Evolutionary conservation across 441 rosid genomes (phyloP), one percentile per base, ranked within the genome.

Genomic region (Adansonia grandidieri): DNA sequence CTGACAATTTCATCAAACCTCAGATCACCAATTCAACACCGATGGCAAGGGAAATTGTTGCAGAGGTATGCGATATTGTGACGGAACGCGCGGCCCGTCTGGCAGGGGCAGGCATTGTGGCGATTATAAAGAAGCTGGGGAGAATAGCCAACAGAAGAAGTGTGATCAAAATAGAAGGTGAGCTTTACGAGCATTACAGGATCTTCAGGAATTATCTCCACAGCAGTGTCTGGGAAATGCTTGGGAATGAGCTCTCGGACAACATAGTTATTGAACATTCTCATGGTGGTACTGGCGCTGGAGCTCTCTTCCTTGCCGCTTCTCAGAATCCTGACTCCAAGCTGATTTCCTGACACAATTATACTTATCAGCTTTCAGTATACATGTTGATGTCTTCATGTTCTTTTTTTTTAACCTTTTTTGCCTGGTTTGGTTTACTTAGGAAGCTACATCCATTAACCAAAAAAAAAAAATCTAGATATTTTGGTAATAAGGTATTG

Each of bases 11-110:
- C n/a, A 47, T 53, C 70, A 37, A 71, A 67, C 75, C 53, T 47
- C 71, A 93, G 94, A 85, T 93, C 32, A 74, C 81, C 28, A 74
- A 80, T 62, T 80, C 92, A 7, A 86, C 84, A 42, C 73, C 77
- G 63, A 83, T 60, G 81, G 86, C 74, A 8, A 87, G 91, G 72
- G 89, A 89, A 85, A 80, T 85, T 2, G 92, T 89, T 9, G 91
- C 81, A 4, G 93, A 91, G 80, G 88, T 91, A 44, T 90, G 95
- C 14, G 92, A 88, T 80, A 75, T 90, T 17, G 91, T 91, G 0
- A 84, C 91, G 9, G 91, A 90, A 74, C 84, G 94, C 7, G 94
- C 89, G 1, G 97, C 97, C 1, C 89, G 93, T 14, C 80, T 91
- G 1, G 90, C 88, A 0, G 93, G 90, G 32, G 91, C 95, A 9